These are phyloP conservation scores for Alnus glutinosa DNA, from an alignment of 306 rosid genomes.

Conservation along the genomic window DNA sequence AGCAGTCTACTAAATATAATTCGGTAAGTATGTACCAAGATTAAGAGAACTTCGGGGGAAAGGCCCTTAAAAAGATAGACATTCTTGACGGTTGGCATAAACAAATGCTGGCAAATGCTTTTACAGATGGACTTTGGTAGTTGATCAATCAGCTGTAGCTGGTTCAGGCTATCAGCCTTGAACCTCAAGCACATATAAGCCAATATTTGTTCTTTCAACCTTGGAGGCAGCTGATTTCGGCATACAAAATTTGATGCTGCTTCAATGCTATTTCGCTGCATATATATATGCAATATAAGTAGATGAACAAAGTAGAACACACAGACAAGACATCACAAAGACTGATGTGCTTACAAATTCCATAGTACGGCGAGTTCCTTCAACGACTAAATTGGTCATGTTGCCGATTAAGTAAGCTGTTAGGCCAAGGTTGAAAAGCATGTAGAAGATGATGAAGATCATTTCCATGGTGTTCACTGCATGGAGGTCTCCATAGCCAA, in stretches of 20 bases:
- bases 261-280: constrained; percentile 80
- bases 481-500: constrained; percentile 94
- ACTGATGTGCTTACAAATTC: constrained; percentile 60
- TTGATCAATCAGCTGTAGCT: constrained; percentile 75
- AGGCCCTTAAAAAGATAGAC: constrained; percentile 80
- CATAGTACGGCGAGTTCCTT: constrained; percentile 96
- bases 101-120: constrained; percentile 71
- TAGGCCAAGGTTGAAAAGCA: constrained; percentile 93
- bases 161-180: constrained; percentile 88
- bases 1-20: no score
- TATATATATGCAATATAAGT: no score
- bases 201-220: constrained; percentile 70
- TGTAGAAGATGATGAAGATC: constrained; percentile 83
- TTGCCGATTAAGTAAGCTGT: constrained; percentile 97
- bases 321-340: no score
- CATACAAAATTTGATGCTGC: constrained; percentile 81
- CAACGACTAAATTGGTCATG: constrained; percentile 95
- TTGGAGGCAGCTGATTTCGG: constrained; percentile 70
- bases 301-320: no score
- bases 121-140: constrained; percentile 83
- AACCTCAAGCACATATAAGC: constrained; percentile 94
- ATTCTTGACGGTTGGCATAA: constrained; percentile 58
- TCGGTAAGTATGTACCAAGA: constrained; percentile 39
- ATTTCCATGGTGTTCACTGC: constrained; percentile 78
- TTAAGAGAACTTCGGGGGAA: constrained; percentile 59